Conservation (phyloP, 2,329 filamentous ascomycete species). For the Neofusicoccum umdonicola region DNA sequence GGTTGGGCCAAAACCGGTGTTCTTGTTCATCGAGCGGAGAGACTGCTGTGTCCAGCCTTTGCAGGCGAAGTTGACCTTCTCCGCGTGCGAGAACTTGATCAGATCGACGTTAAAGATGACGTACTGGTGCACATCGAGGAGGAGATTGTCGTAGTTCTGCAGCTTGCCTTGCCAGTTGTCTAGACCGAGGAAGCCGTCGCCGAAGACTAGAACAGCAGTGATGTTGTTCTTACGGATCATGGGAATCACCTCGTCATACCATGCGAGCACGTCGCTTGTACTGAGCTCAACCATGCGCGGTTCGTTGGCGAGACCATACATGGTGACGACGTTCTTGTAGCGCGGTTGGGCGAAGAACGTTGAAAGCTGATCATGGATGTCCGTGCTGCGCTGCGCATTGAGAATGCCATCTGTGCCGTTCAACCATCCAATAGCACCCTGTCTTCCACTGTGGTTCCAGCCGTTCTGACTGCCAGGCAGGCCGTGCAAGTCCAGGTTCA, state of each 20-base stretch:
- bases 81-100: conserved; percentile 74
- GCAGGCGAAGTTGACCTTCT: conserved; percentile 87
- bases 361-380: conserved; percentile 82
- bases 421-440: conserved; percentile 80
- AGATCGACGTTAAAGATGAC: conserved; percentile 94
- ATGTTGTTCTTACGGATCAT: conserved; percentile 76
- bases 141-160: conserved; percentile 66
- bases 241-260: conserved; percentile 73
- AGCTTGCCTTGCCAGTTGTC: conserved; percentile 86
- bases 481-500: conserved; percentile 92
- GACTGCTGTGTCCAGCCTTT: conserved; percentile 81
- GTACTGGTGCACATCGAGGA: conserved; percentile 98
- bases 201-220: conserved; percentile 72
- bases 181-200: conserved; percentile 91
- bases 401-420: conserved; percentile 80
- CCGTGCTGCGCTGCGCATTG: conserved; percentile 78
- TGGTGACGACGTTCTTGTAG: conserved; percentile 86
- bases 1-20: conserved; percentile 85
- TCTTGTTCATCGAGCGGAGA: conserved; percentile 65
- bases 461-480: conserved; percentile 92
- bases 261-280: conserved; percentile 65
- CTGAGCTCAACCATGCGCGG: conserved; percentile 75
- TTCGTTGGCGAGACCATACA: conserved; percentile 95
- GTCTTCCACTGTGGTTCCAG: conserved; percentile 91
- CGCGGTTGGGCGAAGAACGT: conserved; percentile 91